Percentiles rank a stretch among this genome's conserved stretches.
phyloP scores from a whole-genome alignment of 345 rosid genomes.

The Lepidium sativum region DNA sequence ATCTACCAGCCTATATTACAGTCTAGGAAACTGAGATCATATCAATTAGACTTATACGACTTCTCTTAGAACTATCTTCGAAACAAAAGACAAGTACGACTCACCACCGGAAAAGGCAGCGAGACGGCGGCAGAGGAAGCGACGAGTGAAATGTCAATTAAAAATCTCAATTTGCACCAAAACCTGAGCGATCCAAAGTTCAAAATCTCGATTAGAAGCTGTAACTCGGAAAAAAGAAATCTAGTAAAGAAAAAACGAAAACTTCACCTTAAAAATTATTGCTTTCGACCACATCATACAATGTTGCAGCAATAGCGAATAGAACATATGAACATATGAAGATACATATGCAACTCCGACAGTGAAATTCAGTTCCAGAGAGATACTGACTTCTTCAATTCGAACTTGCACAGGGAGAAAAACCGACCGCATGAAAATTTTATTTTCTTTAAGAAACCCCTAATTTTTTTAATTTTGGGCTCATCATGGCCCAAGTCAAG shows the following conservation, averaged over 20 bases:
- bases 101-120: neutral
- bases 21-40: neutral
- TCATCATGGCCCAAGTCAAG: neutral
- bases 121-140: neutral
- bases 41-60: neutral
- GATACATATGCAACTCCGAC: no score
- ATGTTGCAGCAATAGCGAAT: no score
- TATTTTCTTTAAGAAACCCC: neutral
- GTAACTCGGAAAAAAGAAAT: no score
- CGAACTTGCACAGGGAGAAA: neutral
- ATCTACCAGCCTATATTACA: neutral
- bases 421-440: neutral
- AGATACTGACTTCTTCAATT: neutral
- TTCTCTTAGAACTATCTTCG: neutral
- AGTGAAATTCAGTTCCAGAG: neutral
- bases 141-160: neutral
- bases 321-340: no score
- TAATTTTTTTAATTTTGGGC: neutral
- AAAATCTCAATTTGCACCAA: neutral
- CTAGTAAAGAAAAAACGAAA: no score
- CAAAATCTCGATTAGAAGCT: neutral
- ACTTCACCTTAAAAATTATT: neutral
- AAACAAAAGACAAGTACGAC: neutral
- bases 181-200: neutral
- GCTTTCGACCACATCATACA: neutral